Conservation (phyloP, 2,329 filamentous ascomycete genomes). For the Hortaea werneckii region DNA sequence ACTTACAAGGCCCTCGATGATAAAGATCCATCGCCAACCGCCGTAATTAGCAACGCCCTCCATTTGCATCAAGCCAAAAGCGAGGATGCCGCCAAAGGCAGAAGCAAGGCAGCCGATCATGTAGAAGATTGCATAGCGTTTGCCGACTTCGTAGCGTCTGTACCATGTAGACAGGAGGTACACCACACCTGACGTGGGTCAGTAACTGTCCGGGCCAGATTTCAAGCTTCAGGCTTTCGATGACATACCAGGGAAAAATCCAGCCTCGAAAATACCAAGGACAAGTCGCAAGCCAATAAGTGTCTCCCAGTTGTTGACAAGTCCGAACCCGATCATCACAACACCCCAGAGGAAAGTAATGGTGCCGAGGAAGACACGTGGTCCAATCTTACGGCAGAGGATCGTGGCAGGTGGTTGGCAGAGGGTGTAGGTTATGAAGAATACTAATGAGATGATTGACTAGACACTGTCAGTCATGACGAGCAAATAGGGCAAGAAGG, state of each 20-base stretch:
- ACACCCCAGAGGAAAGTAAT: background rate
- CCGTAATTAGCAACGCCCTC: conserved; percentile 37
- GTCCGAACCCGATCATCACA: background rate
- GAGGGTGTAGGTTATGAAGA: background rate
- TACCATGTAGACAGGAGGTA: conserved; percentile 13
- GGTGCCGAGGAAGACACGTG: background rate
- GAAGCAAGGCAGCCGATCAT: conserved; percentile 36
- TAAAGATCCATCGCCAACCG: conserved; percentile 27
- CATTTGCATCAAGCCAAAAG: conserved; percentile 22
- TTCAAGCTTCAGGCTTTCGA: too few species aligned
- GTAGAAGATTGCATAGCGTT: conserved; percentile 35
- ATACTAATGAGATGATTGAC: background rate
- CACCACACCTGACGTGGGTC: conserved; percentile 5
- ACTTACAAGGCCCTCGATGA: conserved; percentile 1
- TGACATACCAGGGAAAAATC: background rate
- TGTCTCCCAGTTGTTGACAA: background rate
- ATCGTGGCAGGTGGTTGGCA: background rate
- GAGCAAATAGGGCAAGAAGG: background rate
- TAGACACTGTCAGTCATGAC: background rate
- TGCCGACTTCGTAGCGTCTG: conserved; percentile 11
- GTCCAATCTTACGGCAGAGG: background rate
- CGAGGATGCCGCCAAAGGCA: conserved; percentile 33
- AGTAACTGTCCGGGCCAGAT: too few species aligned
- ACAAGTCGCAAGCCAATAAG: background rate
- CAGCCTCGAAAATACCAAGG: background rate